Base-by-base conservation (phyloP, 2,329 filamentous ascomycete species). In the Fonsecaea erecta region DNA sequence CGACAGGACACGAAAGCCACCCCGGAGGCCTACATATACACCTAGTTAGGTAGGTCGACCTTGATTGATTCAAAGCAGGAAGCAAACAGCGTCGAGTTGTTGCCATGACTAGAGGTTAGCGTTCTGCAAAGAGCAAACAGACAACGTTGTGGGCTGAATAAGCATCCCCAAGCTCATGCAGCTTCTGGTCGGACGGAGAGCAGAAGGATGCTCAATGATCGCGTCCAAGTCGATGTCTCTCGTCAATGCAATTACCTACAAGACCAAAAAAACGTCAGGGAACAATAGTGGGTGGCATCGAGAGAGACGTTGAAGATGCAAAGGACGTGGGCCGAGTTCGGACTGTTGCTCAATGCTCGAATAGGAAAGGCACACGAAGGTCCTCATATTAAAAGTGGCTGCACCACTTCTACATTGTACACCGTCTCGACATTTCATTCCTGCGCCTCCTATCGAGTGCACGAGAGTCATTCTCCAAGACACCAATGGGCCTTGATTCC, bases 71-170 rank as follows among this genome's bases (percentile, higher is more conserved):
- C 1, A 1, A 40, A 40, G 28, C 37, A 40, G 3, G 5, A 11
- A 48, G 9, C 3, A 24, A 9, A 14, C 9, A 26, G 26, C 14
- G 43, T 3, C 2, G 11, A n/a, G 26, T 53, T 32, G 14, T 2
- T 12, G 12, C 8, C 52, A 18, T 6, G 18, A n/a, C 21, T n/a
- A 9, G 21, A 8, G 28, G 32, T 16, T 8, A 8, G 37, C 53
- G 8, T 9, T 56, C 53, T 56, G 53, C n/a, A 56, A 56, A 26
- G 11, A 26, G 53, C 34, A 56, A 56, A 56, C 53, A 56, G 16
- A 35, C 32, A 8, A 37, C 32, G 21, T 32, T 9, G 53, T 34
- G 32, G 34, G 53, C 53, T 56, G 34, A 56, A 40, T 56, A 21
- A 56, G 53, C 53, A 40, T 4, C 32, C 21, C 32, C 12, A 9